Base-by-base conservation (phyloP, 2,329 filamentous ascomycete genomes). In the Colletotrichum spaethianum region DNA sequence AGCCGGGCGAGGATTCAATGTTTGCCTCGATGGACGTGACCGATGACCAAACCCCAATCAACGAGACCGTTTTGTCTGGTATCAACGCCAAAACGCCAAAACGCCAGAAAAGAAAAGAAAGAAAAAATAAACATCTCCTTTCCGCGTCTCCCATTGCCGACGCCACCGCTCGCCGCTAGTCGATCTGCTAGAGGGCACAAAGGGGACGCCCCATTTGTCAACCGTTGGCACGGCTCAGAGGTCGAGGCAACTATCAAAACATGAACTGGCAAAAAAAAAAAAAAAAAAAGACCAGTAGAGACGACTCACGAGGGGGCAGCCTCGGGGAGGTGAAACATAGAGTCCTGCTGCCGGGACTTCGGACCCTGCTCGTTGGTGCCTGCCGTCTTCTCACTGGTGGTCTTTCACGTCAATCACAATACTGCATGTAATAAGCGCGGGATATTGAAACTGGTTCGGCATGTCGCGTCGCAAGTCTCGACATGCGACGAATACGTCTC, bases 401-500 rank as follows among this genome's bases (percentile, higher is more conserved):
- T 14, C 20, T 23, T n/a, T 20, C 2, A n/a, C 9, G 52, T 42
- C 55, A 62, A 48, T 28, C 20, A 38, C 52, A 57, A 53, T n/a
- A 14, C 44, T 40, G 44, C 31, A 18, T 20, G n/a, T 9, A 28
- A 28, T 12, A 40, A 12, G 16, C 36, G 48, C 26, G 26, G 26
- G 12, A 52, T 44, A 68, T 59, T 72, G 69, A 69, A 69, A 72
- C 69, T 59, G 59, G 31, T 26, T 59, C 52, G 28, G 23, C 26
- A 48, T 61, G 48, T 20, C 36, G 59, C 52, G 48, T 68, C 56
- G 64, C 68, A 63, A 40, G 31, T 55, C 59, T 40, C 68, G 28
- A 68, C 36, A 63, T 68, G 64, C 69, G 69, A 72, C 64, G 57
- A 31, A 40, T 57, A 53, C 18, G 69, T 53, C 59, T 57, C 42